Conservation (phyloP, 495 filamentous ascomycete species). For the Lasiosphaeria miniovina region DNA sequence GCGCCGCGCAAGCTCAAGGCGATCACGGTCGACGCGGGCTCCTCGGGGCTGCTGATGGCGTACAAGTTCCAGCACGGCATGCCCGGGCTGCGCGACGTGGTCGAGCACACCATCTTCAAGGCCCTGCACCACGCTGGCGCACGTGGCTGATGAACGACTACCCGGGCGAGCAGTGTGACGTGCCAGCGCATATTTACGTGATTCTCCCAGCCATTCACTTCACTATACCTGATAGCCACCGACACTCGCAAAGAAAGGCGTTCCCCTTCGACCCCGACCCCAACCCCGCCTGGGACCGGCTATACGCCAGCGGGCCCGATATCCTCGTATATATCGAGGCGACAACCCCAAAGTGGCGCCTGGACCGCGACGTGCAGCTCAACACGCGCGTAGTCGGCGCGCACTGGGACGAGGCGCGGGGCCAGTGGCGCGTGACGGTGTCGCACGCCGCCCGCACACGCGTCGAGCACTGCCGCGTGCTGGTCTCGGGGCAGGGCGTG, state of each 20-base stretch:
- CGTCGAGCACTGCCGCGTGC: conserved; percentile 22
- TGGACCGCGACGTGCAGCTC: conserved; percentile 32
- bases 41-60: conserved; percentile 27
- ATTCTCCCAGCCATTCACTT: background rate
- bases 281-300: conserved; percentile 39
- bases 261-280: conserved; percentile 42
- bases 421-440: conserved; percentile 17
- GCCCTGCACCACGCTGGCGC: conserved; percentile 58
- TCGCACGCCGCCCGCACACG: conserved; percentile 30
- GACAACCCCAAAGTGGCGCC: conserved; percentile 31
- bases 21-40: conserved; percentile 32
- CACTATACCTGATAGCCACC: conserved; percentile 25
- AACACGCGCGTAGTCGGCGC: conserved; percentile 30
- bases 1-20: conserved; percentile 12
- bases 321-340: conserved; percentile 35
- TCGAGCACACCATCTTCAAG: conserved; percentile 52
- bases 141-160: conserved; percentile 64
- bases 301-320: conserved; percentile 33
- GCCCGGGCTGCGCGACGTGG: conserved; percentile 18
- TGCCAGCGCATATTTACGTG: conserved; percentile 19
- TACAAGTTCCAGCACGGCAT: conserved; percentile 27
- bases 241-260: conserved; percentile 22
- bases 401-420: conserved; percentile 24
- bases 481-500: conserved; percentile 25
- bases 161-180: conserved; percentile 46